Base-by-base conservation (phyloP, 2,329 filamentous ascomycete genomes). In the Rasamsonia emersonii region DNA sequence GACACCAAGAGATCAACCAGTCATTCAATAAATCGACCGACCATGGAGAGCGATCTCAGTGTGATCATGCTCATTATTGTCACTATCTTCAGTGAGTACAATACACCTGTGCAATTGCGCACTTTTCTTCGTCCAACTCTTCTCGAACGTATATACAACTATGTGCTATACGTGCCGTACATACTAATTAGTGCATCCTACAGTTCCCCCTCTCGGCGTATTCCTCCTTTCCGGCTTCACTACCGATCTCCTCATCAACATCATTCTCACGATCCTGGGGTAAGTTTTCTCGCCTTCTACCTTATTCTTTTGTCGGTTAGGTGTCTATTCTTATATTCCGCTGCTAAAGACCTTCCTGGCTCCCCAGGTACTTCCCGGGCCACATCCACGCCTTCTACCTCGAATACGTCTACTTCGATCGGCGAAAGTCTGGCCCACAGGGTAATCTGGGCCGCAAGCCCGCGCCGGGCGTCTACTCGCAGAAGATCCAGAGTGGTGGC, bases 321-420 rank as follows among this genome's bases (percentile, higher is more conserved):
- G 14, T 28, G 5, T 28, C 25, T 15, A 11, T 4, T 13, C 1
- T 14, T 18, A n/a, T 3, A 28, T 7, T 6, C n/a, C 14, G 16
- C 10, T 6, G 15, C 18, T 24, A 15, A 28, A n/a, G n/a, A n/a
- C n/a, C n/a, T n/a, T n/a, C n/a, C n/a, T n/a, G 11, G 5, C 14
- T 18, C 10, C 18, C 8, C 37, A 76, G 75, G n/a, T 83, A 79
- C 55, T 59, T 91, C 30, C 84, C 84, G 0, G 85, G 83, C 5
- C 79, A 86, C 44, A 73, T 89, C 24, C 79, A 86, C 53, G 82
- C 82, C 25, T 86, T 88, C 57, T 91, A 88, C 54, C 45, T 86
- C 39, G 77, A 86, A 59, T 93, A 86, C 54, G 68, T 93, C 40
- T 93, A 88, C 64, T 89, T 80, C 57, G 75, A 84, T 48, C 79